phyloP scores from a whole-genome alignment of 2,329 filamentous ascomycete species.

The Aspergillus arachidicola region DNA sequence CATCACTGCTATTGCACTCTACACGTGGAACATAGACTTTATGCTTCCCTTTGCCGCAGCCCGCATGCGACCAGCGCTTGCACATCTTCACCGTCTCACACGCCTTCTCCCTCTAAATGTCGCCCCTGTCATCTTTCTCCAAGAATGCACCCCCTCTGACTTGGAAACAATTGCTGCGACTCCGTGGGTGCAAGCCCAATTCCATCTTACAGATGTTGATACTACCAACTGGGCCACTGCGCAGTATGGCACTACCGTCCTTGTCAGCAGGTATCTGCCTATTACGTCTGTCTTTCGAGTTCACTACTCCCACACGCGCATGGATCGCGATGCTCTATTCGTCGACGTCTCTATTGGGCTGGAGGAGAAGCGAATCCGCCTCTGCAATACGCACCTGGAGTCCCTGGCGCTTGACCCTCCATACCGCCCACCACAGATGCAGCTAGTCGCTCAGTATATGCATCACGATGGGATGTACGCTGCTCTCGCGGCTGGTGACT shows the following conservation, averaged over 20 bases:
- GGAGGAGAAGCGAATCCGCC: background rate
- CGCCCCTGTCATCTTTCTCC: constrained; percentile 5
- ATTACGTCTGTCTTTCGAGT: constrained; percentile 7
- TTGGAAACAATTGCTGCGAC: constrained; percentile 1
- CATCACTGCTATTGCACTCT: background rate
- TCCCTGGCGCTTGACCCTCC: constrained; percentile 10
- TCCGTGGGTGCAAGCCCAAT: constrained; percentile 6
- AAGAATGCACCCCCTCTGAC: constrained; percentile 11
- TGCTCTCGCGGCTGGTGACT: constrained; percentile 6
- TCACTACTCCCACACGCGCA: constrained; percentile 11
- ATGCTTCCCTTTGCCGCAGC: constrained; percentile 8
- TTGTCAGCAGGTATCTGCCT: background rate
- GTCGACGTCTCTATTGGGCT: constrained; percentile 2
- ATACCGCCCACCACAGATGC: constrained; percentile 8
- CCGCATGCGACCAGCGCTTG: constrained; percentile 10
- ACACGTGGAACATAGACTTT: constrained; percentile 17
- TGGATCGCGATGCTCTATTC: constrained; percentile 15
- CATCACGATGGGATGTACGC: background rate
- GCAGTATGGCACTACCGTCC: constrained; percentile 11
- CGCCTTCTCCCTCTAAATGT: background rate
- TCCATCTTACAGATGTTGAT: constrained; percentile 11
- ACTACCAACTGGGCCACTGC: constrained; percentile 2
- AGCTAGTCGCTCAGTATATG: constrained; percentile 5
- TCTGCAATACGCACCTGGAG: constrained; percentile 15
- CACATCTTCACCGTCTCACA: background rate